Conservation (phyloP, 2,329 filamentous ascomycete species). For the Aotearoamyces nothofagi region DNA sequence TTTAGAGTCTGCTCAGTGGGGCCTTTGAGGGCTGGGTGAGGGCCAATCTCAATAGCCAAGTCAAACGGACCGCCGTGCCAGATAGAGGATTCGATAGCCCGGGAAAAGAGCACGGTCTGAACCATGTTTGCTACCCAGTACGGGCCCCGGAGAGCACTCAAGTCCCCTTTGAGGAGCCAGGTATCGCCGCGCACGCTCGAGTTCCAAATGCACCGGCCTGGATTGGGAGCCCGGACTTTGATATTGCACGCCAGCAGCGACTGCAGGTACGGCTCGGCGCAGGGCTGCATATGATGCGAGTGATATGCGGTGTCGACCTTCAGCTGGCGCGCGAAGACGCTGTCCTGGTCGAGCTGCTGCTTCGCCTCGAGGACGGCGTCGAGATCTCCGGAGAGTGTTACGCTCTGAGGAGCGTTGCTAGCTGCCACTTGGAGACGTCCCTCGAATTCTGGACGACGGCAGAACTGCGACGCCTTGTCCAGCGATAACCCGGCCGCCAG, state of each 20-base stretch:
- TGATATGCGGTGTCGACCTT: slow-evolving; percentile 11
- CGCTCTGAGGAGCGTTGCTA: slow-evolving; percentile 8
- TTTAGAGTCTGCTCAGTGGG: background rate
- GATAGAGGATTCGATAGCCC: slow-evolving; percentile 2
- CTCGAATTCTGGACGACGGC: slow-evolving; percentile 7
- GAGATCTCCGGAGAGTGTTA: slow-evolving; percentile 9
- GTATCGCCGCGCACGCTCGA: too few species aligned
- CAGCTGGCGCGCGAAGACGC: background rate
- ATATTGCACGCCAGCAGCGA: background rate
- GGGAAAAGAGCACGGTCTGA: slow-evolving; percentile 2
- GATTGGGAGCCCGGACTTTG: too few species aligned
- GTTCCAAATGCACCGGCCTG: too few species aligned
- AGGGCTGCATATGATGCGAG: slow-evolving; percentile 15
- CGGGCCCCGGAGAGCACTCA: too few species aligned
- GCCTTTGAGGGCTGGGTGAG: slow-evolving; percentile 1
- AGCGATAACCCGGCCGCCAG: slow-evolving; percentile 11
- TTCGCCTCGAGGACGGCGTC: slow-evolving; percentile 1
- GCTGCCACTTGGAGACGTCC: slow-evolving; percentile 13
- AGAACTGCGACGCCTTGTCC: background rate
- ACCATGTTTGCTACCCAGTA: slow-evolving; percentile 4
- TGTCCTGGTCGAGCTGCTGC: slow-evolving; percentile 1
- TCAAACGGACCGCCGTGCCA: background rate
- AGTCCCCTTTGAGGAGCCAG: too few species aligned
- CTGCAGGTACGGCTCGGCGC: slow-evolving; percentile 2
- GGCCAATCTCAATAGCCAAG: slow-evolving; percentile 3